Base-by-base conservation (phyloP, 257 asterid genomes). In the Cinchona pubescens region DNA sequence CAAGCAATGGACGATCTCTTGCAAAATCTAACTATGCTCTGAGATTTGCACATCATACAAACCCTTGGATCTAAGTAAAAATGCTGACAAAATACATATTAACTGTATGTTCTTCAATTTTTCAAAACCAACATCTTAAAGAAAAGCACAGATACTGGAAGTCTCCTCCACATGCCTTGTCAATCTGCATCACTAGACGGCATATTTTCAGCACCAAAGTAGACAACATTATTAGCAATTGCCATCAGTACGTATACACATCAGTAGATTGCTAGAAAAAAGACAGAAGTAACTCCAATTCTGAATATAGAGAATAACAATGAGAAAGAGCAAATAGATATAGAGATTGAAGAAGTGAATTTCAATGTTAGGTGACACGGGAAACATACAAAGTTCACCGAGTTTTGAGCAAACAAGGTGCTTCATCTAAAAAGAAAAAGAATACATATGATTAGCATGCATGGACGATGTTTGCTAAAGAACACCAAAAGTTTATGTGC, bases 101-200 rank as follows among this genome's bases (percentile, higher is more conserved):
- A 70, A 40, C 46, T 62, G 38, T 13, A 55, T 5, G 46, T 61
- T 38, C 27, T 32, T 5, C 7, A 4, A 37, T 25, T 62, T n/a
- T 55, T 55, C 70, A 48, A 70, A 34, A 35, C 27, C 73, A 60
- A n/a, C 43, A 9, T 3, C 49, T 42, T 43, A 25, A 77, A 60
- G 46, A 62, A 48, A 37, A 5, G 19, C 42, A 25, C 59, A 0
- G 19, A 27, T 21, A 48, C 64, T 27, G 61, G 59, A 62, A 37
- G 23, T 11, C 66, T 60, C 70, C 63, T 53, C 56, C 74, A 56
- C 46, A 64, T 34, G 13, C 69, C 4, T 71, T 29, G 67, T 35
- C 45, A 37, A 65, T 62, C 76, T 77, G 72, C 72, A 35, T 38
- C 38, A 34, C n/a, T n/a, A n/a, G n/a, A 34, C 38, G 34, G 34